These are phyloP conservation scores for Thuja plicata DNA, from an alignment of 83 land plant species.

Conservation along the genomic window DNA sequence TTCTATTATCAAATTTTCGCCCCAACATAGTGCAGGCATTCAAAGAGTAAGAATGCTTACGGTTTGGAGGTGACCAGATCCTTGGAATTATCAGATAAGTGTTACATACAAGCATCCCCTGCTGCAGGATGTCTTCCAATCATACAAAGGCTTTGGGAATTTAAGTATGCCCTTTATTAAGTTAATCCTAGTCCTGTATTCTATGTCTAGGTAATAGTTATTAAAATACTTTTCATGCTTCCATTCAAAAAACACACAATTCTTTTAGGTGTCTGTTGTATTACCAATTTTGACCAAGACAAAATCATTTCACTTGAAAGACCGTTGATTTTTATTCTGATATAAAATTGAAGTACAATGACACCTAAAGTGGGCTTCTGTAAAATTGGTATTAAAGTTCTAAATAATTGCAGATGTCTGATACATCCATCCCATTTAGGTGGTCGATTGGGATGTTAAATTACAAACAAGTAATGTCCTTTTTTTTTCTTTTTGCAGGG, in stretches of 20 bases:
- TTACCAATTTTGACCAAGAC: background rate
- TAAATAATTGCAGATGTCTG: background rate
- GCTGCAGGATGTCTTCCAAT: background rate
- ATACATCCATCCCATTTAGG: background rate
- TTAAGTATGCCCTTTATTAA: background rate
- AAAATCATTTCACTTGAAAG: background rate
- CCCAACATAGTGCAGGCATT: background rate
- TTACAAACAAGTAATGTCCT: background rate
- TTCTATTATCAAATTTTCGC: background rate
- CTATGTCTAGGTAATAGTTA: background rate
- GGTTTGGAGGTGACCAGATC: background rate
- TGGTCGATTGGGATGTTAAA: background rate
- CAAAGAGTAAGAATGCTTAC: background rate
- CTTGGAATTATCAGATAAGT: background rate
- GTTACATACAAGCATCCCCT: background rate
- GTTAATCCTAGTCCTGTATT: background rate
- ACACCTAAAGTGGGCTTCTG: background rate
- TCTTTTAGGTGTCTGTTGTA: background rate
- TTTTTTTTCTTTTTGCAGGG: background rate
- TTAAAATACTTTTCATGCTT: background rate
- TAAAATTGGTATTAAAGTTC: background rate
- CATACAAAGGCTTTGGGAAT: background rate
- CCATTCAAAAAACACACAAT: background rate
- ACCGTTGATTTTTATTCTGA: background rate
- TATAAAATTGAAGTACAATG: background rate